Base-by-base conservation (phyloP, 805 yeast genomes). In the Candida dajiaensis region DNA sequence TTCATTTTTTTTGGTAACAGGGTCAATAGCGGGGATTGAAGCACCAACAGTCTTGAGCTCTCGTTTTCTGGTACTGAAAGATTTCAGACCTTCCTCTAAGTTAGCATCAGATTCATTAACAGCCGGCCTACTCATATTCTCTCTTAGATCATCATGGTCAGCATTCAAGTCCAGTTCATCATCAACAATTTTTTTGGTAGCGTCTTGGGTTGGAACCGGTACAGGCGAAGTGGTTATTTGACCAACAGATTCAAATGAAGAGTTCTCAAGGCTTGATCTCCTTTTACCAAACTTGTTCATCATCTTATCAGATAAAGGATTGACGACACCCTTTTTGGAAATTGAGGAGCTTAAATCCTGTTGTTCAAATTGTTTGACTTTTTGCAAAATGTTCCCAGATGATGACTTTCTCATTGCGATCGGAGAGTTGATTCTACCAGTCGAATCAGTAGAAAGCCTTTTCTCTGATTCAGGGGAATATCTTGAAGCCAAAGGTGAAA, bases 311-410 rank as follows among this genome's bases (percentile, higher is more conserved):
- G 56, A 50, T 11, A 58, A 45, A 3, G 58, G 58, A 39, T 56
- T 57, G 7, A 53, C 44, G 13, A 47, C 25, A 3, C 10, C 12
- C 7, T 18, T 7, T 36, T 46, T 50, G 2, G 54, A 44, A 2
- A 48, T 42, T 4, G 33, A 41, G 2, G 40, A 29, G 4, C 28
- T 20, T 11, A 48, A 50, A 33, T 50, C 50, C 40, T 53, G 60
- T 39, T 56, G 59, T 35, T 61, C 68, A 45, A 58, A 61, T 41
- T 62, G 67, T 52, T 50, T 64, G 41, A 62, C 62, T 44, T 58
- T 58, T 4, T 65, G 61, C 31, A 65, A 49, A 13, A 66, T 63
- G 41, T 57, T 59, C 11, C 52, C 48, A 1, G 64, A 61, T 6
- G 65, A 58, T 2, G 61, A 55, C 38, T 53, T 60, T 52, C 62